Base-by-base conservation (phyloP, 805 yeast species). In the Candida boidinii region DNA sequence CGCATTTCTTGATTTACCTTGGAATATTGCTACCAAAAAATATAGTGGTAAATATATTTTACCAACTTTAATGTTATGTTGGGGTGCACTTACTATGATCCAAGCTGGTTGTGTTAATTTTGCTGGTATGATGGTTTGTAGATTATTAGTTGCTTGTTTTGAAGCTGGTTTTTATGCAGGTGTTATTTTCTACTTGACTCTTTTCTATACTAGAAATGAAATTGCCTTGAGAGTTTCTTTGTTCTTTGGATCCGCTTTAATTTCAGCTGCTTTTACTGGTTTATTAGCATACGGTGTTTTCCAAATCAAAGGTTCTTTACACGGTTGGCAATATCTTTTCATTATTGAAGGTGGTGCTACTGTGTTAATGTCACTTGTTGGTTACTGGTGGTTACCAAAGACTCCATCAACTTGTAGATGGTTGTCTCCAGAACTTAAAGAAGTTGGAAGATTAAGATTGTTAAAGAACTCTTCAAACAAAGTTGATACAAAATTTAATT, bases 81-180 rank as follows among this genome's bases (percentile, higher is more conserved):
- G 73, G 73, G 70, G 70, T 18, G 45, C 46, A 14, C 47, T 64
- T 23, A 53, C 66, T 7, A 48, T 65, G 17, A 56, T 66, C 30
- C 58, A 66, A 7, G 68, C 66, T 30, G 69, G 64, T 1, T 62
- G 58, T n/a, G 49, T 48, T 16, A 44, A 51, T 21, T 66, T 43
- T 38, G 62, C 55, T 20, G 68, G 69, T 6, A 53, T 66, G 38
- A 37, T 65, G 22, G 62, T 58, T 5, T 45, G 58, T 19, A 49
- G 73, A 34, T 44, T 66, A 17, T 33, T 65, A 18, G 44, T 66
- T 30, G 72, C 70, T 12, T 42, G 56, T 23, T 52, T 62, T 19
- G 72, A 66, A 44, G 61, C 68, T 25, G 68, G 68, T 2, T 66
- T 62, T 39, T 66, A 37, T 26, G 39, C 44, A 11, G 40, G 43